Percentiles rank a stretch among this genome's conserved stretches.
Evolutionary conservation across 768 basidiomycete species (phyloP).

Genomic region (Boletus tomentosulus): DNA sequence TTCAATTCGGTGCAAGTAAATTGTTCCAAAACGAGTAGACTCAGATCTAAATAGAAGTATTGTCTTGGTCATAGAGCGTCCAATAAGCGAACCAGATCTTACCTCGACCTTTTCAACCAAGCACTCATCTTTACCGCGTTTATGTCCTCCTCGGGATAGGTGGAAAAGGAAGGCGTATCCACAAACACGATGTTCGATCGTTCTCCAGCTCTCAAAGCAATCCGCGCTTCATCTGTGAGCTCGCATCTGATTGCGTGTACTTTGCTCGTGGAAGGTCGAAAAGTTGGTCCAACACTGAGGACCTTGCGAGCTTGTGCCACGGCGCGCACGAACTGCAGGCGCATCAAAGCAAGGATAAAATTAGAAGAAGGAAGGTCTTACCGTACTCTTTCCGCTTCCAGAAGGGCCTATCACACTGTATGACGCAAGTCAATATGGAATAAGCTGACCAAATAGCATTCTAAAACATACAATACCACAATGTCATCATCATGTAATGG

Average conservation of each 20-base stretch:
- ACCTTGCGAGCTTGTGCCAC: not conserved
- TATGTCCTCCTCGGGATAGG: not conserved
- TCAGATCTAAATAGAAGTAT: slow-evolving; percentile 2
- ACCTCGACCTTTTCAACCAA: slow-evolving; percentile 11
- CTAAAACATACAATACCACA: slow-evolving; percentile 16
- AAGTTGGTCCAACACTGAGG: not conserved
- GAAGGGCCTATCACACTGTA: slow-evolving; percentile 19
- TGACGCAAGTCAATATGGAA: not conserved
- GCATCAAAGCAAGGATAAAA: not conserved
- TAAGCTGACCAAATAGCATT: too few species aligned
- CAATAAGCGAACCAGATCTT: not conserved
- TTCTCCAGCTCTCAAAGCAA: not conserved
- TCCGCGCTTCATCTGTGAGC: not conserved
- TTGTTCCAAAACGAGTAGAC: slow-evolving; percentile 6
- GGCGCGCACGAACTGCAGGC: slow-evolving; percentile 6
- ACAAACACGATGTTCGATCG: not conserved
- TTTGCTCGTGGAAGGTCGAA: not conserved
- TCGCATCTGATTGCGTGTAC: slow-evolving; percentile 13
- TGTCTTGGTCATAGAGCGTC: not conserved
- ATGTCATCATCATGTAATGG: slow-evolving; percentile 9
- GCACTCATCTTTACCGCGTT: not conserved
- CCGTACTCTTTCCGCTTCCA: slow-evolving; percentile 18
- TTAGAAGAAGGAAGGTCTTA: not conserved
- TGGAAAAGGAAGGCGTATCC: not conserved
- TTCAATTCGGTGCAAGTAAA: slow-evolving; percentile 17